These are phyloP conservation scores for Xanthoconium separans DNA, from an alignment of 1,284 basidiomycete species.

Conservation along the genomic window DNA sequence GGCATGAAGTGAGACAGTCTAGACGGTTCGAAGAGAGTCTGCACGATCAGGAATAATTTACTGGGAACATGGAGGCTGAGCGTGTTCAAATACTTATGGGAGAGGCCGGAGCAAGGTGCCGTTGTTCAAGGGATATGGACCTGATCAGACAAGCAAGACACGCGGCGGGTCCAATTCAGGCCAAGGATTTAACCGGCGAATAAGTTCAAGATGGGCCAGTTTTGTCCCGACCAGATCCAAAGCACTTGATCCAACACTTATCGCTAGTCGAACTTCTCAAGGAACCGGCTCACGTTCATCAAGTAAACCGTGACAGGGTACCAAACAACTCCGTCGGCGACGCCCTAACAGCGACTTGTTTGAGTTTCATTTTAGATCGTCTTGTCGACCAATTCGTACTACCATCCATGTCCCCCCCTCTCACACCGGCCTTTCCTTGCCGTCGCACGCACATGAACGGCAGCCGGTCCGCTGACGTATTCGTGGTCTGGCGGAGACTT, in stretches of 20 bases:
- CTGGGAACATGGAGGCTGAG: constrained; percentile 24
- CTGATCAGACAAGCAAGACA: constrained; percentile 28
- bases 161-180: constrained; percentile 25
- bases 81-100: constrained; percentile 32
- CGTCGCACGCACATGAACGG: constrained; percentile 12
- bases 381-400: constrained; percentile 19
- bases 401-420: constrained; percentile 4
- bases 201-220: constrained; percentile 2
- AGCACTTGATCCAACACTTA: constrained; percentile 17
- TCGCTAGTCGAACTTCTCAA: constrained; percentile 11
- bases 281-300: constrained; percentile 17
- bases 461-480: background rate
- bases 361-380: constrained; percentile 34
- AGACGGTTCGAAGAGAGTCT: too few relatives aligned
- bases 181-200: constrained; percentile 24
- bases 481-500: background rate
- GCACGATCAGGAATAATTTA: constrained; percentile 28
- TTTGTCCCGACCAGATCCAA: constrained; percentile 19
- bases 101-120: constrained; percentile 20
- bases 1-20: constrained; percentile 24
- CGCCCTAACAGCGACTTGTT: constrained; percentile 26
- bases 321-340: constrained; percentile 21
- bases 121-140: constrained; percentile 27
- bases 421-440: constrained; percentile 26
- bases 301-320: background rate